Evolutionary conservation across 306 rosid species (phyloP).

Genomic region (Heteromeles arbutifolia): DNA sequence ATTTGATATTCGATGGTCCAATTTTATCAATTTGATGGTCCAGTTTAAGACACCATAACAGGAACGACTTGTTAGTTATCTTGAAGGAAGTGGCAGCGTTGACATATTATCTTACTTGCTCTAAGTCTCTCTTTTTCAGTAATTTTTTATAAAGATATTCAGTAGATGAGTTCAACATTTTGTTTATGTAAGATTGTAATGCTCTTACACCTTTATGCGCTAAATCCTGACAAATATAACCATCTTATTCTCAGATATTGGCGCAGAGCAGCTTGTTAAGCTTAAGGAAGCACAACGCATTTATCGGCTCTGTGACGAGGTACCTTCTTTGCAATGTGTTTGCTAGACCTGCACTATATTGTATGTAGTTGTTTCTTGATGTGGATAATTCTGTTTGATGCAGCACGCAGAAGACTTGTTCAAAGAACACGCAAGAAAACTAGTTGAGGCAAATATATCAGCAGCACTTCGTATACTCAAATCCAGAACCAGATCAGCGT

Average conservation of each 20-base stretch:
- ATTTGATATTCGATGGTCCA: neutral
- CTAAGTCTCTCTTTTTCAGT: neutral
- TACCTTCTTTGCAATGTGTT: conserved; percentile 23
- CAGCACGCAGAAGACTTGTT: conserved; percentile 82
- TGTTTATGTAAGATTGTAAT: neutral
- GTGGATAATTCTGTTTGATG: conserved; percentile 25
- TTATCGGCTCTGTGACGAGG: conserved; percentile 82
- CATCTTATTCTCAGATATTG: conserved; percentile 46
- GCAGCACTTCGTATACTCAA: conserved; percentile 55
- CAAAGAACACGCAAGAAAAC: conserved; percentile 62
- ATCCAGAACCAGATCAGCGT: conserved; percentile 82
- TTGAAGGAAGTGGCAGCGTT: neutral
- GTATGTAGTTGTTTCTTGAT: conserved; percentile 14
- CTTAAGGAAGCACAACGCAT: conserved; percentile 64
- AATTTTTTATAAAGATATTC: neutral
- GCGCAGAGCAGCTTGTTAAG: conserved; percentile 54
- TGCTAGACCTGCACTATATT: conserved; percentile 1
- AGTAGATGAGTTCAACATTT: neutral
- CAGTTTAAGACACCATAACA: neutral
- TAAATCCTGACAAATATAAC: conserved; percentile 12
- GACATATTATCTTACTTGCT: neutral
- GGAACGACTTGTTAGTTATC: neutral
- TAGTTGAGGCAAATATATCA: conserved; percentile 74
- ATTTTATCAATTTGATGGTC: neutral
- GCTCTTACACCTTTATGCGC: neutral